Evolutionary conservation across 2,329 filamentous ascomycete species (phyloP), one percentile per base, ranked within the genome.

Genomic region (Fusarium sp.): DNA sequence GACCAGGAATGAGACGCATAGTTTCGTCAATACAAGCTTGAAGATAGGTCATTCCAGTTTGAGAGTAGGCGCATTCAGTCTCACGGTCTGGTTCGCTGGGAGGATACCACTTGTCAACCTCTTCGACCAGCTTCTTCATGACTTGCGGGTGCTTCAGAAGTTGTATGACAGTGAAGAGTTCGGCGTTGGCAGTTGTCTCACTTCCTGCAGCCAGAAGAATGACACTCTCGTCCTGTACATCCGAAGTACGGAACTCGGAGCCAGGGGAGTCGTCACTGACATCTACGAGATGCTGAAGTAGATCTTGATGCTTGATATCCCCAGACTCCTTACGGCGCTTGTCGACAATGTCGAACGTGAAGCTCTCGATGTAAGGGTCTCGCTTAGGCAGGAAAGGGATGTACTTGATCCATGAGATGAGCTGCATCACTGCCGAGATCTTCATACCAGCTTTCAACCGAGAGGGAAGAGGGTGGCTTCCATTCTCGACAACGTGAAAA

Each of bases 61-160:
- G 53, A 13, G 53, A 56, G 11, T 56, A 50, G 17, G 44, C 53
- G 17, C 53, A 56, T 6, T 56, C 53, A 1, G 43, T 56, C 13
- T 19, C 53, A 4, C 44, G 53, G 11, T 56, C 24, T 1, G 44
- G 26, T 4, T 56, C 44, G 6, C 44, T 50, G 4, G 44, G 26
- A 50, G 53, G 53, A 24, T 56, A 56, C 53, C 53, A 56, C 6
- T 56, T 56, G 34, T 56, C 53, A 4, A 56, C 53, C 24, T 56
- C 53, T 50, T 24, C 34, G 13, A 50, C 36, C 19, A 56, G 24
- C 34, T 50, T 56, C 53, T 50, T 40, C 53, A 56, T 56, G 19
- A 26, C 21, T 15, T 56, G 13, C 1, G 53, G 53, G 11, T 56
- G 44, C 8, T 56, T 56, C 10, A 56, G 44, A 22, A 56, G 53